Evolutionary conservation across 768 basidiomycete species (phyloP).

Genomic region (Boletus vermiculosoides): DNA sequence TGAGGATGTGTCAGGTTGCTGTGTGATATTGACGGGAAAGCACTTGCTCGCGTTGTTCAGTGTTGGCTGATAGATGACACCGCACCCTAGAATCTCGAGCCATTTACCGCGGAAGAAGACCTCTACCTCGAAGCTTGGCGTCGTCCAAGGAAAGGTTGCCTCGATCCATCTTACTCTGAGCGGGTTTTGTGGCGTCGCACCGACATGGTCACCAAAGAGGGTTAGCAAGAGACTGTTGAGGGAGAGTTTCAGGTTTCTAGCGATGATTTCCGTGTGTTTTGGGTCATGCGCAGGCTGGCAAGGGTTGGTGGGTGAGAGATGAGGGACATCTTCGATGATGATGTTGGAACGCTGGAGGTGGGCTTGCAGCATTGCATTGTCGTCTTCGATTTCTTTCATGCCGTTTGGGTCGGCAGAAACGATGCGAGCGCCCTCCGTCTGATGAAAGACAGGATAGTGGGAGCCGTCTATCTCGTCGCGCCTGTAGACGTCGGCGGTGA

Average conservation of each 20-base stretch:
- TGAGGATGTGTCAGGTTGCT: slow-evolving; percentile 29
- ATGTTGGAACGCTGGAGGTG: slow-evolving; percentile 73
- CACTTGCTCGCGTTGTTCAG: slow-evolving; percentile 80
- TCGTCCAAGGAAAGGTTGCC: slow-evolving; percentile 97
- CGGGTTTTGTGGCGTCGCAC: slow-evolving; percentile 58
- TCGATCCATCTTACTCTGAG: slow-evolving; percentile 95
- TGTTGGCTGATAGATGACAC: slow-evolving; percentile 87
- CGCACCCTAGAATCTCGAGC: slow-evolving; percentile 94
- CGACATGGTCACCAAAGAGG: slow-evolving; percentile 68
- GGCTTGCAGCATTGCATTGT: slow-evolving; percentile 62
- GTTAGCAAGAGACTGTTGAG: slow-evolving; percentile 82
- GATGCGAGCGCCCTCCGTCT: slow-evolving; percentile 92
- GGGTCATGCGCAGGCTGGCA: slow-evolving; percentile 78
- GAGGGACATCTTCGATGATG: slow-evolving; percentile 81
- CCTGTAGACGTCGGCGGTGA: slow-evolving; percentile 96
- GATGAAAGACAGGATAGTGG: slow-evolving; percentile 98
- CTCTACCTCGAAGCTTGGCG: slow-evolving; percentile 97
- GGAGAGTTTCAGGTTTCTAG: slow-evolving; percentile 85
- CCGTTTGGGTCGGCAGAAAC: slow-evolving; percentile 59
- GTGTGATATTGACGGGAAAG: not conserved
- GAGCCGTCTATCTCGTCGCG: slow-evolving; percentile 97
- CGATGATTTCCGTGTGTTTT: slow-evolving; percentile 65
- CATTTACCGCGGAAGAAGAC: slow-evolving; percentile 95
- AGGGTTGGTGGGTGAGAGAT: slow-evolving; percentile 73
- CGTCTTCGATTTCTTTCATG: slow-evolving; percentile 62